A percentile compares a stretch with the other conserved stretches of the same genome.
Evolutionary conservation across 306 rosid genomes (phyloP).

Genomic region (Quercus glauca): DNA sequence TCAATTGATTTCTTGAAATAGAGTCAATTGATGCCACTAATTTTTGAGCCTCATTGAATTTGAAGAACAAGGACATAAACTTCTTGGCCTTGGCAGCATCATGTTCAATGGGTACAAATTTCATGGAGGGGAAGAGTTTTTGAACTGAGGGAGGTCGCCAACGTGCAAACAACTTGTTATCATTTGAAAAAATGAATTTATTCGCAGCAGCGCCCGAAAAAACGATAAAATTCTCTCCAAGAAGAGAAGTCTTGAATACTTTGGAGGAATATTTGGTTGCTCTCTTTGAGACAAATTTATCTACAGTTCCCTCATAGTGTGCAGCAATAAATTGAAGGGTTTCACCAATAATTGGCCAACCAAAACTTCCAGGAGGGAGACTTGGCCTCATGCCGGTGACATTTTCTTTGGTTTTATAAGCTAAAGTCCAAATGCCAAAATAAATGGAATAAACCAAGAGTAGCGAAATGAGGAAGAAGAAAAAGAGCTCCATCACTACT

Average conservation of each 20-base stretch:
- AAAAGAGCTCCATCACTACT: not conserved
- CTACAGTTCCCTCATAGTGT: not conserved
- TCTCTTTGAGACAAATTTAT: not conserved
- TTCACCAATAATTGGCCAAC: conserved; percentile 27
- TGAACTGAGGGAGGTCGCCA: not conserved
- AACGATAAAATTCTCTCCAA: not conserved
- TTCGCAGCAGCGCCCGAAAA: not conserved
- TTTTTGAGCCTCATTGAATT: not conserved
- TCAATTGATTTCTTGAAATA: not conserved
- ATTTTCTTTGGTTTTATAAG: not conserved
- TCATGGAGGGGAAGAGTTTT: not conserved
- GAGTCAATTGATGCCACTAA: not conserved
- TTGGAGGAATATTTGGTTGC: not conserved
- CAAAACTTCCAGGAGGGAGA: conserved; percentile 21
- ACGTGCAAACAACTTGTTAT: not conserved
- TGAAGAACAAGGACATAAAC: not conserved
- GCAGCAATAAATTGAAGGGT: not conserved
- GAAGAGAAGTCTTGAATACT: not conserved
- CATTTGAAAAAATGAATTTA: not conserved
- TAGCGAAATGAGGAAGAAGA: not conserved
- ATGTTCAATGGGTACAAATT: not conserved
- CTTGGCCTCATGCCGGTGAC: not conserved
- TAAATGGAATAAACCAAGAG: not conserved
- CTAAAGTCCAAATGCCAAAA: not conserved
- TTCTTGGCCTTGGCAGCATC: not conserved